Evolutionary conservation across 331 rosid species (phyloP).

Genomic region (Quercus phellos): DNA sequence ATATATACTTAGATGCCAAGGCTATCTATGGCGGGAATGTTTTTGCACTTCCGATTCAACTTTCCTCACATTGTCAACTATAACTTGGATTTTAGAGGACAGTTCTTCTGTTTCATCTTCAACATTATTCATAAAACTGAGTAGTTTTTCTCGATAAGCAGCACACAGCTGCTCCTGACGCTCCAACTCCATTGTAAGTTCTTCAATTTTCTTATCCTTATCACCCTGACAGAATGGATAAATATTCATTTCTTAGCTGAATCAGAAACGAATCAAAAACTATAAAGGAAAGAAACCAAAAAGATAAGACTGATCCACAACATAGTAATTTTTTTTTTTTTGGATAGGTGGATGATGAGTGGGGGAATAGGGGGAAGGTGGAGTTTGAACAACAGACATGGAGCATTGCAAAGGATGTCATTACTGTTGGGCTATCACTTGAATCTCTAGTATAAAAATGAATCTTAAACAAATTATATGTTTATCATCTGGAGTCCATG

Average conservation of each 20-base stretch:
- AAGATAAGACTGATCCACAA: not conserved
- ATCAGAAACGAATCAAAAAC: not conserved
- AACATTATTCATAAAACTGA: conserved; percentile 48
- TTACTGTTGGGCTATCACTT: no score
- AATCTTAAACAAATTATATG: no score
- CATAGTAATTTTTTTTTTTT: not conserved
- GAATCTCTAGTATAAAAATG: no score
- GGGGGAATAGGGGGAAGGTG: no score
- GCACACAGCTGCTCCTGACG: conserved; percentile 58
- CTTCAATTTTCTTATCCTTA: conserved; percentile 66
- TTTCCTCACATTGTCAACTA: conserved; percentile 52
- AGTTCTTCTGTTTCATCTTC: conserved; percentile 61
- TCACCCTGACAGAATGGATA: conserved; percentile 44
- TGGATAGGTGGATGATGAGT: no score
- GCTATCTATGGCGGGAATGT: conserved; percentile 29
- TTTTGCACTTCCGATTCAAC: conserved; percentile 58
- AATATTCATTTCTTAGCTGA: not conserved
- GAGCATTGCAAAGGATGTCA: no score
- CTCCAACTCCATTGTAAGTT: conserved; percentile 64
- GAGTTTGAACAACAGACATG: no score
- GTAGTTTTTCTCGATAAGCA: conserved; percentile 48
- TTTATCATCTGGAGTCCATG: no score
- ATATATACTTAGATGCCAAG: conserved; percentile 19
- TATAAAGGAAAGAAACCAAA: not conserved
- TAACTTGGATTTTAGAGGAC: conserved; percentile 47